phyloP scores from a whole-genome alignment of 768 basidiomycete species.

The Trametes meyenii region DNA sequence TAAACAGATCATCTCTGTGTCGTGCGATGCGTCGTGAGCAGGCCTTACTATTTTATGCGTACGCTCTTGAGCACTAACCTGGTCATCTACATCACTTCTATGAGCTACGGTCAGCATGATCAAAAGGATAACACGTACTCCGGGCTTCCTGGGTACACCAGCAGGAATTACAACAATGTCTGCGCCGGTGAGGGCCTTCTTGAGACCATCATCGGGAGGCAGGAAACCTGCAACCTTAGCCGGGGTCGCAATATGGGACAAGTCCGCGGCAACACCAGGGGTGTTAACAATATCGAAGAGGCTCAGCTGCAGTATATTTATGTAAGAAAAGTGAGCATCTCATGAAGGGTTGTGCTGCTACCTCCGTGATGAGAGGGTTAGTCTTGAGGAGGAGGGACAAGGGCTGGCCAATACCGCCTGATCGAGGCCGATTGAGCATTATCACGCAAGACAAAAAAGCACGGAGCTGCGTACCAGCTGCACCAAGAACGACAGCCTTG shows the following conservation, averaged over 20 bases:
- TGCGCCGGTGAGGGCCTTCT: slow-evolving; percentile 82
- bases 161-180: slow-evolving; percentile 95
- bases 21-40: slow-evolving; percentile 7
- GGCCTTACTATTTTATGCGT: no score
- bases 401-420: slow-evolving; percentile 97
- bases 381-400: slow-evolving; percentile 89
- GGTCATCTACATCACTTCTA: slow-evolving; percentile 44
- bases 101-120: slow-evolving; percentile 5
- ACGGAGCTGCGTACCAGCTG: slow-evolving; percentile 63
- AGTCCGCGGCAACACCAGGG: slow-evolving; percentile 95
- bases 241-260: slow-evolving; percentile 90
- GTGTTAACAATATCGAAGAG: slow-evolving; percentile 97
- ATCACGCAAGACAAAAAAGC: neutral
- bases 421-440: slow-evolving; percentile 14
- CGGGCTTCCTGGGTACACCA: slow-evolving; percentile 94
- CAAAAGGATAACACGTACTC: slow-evolving; percentile 52
- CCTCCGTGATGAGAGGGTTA: slow-evolving; percentile 81
- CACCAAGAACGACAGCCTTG: slow-evolving; percentile 95
- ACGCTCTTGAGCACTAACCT: slow-evolving; percentile 39
- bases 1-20: slow-evolving; percentile 91
- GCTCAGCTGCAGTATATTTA: slow-evolving; percentile 54
- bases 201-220: slow-evolving; percentile 77
- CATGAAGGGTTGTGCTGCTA: slow-evolving; percentile 29
- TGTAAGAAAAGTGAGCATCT: neutral
- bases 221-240: slow-evolving; percentile 85